Conservation (phyloP, 2,329 filamentous ascomycete genomes). For the Coniochaeta sp. region DNA sequence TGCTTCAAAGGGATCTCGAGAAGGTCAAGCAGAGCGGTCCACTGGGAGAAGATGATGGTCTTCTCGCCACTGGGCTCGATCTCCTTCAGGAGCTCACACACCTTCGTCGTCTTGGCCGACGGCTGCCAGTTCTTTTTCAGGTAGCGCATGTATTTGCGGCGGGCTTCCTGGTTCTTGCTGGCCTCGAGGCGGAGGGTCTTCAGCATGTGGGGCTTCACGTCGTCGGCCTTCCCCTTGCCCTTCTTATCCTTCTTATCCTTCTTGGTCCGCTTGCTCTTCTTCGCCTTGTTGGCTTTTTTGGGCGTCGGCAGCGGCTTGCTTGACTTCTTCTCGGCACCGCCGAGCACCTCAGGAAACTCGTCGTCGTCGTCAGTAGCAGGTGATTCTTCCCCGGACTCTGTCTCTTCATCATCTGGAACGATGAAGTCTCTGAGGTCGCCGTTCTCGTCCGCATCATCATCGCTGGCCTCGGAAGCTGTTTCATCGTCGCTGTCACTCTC, state of each 20-base stretch:
- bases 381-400: conserved; percentile 17
- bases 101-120: conserved; percentile 68
- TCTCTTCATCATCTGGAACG: conserved; percentile 31
- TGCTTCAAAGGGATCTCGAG: conserved; percentile 63
- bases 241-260: conserved; percentile 39
- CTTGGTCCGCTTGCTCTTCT: conserved; percentile 17
- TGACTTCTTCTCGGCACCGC: neutral
- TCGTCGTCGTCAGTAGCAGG: conserved; percentile 21
- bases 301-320: conserved; percentile 9
- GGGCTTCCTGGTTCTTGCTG: conserved; percentile 54
- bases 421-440: conserved; percentile 48
- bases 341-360: conserved; percentile 3
- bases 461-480: neutral
- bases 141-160: conserved; percentile 61
- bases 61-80: conserved; percentile 54
- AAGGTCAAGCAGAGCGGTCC: conserved; percentile 71
- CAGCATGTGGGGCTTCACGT: conserved; percentile 27
- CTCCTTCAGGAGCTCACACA: conserved; percentile 53
- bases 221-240: conserved; percentile 32
- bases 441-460: conserved; percentile 17
- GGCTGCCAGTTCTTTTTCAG: conserved; percentile 63
- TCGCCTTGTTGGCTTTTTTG: conserved; percentile 31
- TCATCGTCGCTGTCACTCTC: conserved; percentile 20
- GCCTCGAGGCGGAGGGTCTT: conserved; percentile 56
- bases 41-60: conserved; percentile 77